Evolutionary conservation across 2,329 filamentous ascomycete species (phyloP).

Genomic region (Blumeria hordei): DNA sequence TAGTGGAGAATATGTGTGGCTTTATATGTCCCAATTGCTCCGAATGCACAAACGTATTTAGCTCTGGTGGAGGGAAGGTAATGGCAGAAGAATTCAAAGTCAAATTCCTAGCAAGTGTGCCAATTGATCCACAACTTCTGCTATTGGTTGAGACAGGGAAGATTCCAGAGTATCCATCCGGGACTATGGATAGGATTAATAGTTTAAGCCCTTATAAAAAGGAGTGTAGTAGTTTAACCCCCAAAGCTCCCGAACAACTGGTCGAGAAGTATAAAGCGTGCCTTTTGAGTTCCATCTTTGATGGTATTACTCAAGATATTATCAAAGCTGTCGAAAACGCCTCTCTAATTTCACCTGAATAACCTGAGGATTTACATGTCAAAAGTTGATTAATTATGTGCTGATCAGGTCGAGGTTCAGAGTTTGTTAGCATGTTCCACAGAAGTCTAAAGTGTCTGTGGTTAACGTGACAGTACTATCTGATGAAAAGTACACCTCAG

Average conservation of each 20-base stretch:
- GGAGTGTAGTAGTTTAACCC: slow-evolving; percentile 12
- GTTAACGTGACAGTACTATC: too few species aligned
- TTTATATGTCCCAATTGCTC: slow-evolving; percentile 61
- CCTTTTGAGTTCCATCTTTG: slow-evolving; percentile 45
- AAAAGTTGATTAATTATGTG: too few species aligned
- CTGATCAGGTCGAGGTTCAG: too few species aligned
- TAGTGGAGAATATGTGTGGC: slow-evolving; percentile 92
- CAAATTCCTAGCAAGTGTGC: slow-evolving; percentile 63
- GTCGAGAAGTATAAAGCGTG: slow-evolving; percentile 52
- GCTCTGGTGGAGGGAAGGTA: slow-evolving; percentile 63
- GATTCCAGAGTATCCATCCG: slow-evolving; percentile 41
- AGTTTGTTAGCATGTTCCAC: too few species aligned
- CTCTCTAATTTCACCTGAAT: too few species aligned
- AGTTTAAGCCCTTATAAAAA: slow-evolving; percentile 19
- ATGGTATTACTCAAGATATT: slow-evolving; percentile 32
- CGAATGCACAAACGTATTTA: slow-evolving; percentile 86
- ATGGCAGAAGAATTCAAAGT: slow-evolving; percentile 78
- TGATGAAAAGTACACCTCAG: too few species aligned
- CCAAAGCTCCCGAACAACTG: slow-evolving; percentile 22
- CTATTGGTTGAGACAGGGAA: slow-evolving; percentile 55
- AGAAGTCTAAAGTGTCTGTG: too few species aligned
- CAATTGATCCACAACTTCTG: slow-evolving; percentile 83
- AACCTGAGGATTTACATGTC: too few species aligned
- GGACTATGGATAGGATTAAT: slow-evolving; percentile 23
- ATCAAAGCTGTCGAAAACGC: slow-evolving; percentile 9